phyloP scores from a whole-genome alignment of 1,284 basidiomycete genomes.

The Sanghuangporus sanghuang region DNA sequence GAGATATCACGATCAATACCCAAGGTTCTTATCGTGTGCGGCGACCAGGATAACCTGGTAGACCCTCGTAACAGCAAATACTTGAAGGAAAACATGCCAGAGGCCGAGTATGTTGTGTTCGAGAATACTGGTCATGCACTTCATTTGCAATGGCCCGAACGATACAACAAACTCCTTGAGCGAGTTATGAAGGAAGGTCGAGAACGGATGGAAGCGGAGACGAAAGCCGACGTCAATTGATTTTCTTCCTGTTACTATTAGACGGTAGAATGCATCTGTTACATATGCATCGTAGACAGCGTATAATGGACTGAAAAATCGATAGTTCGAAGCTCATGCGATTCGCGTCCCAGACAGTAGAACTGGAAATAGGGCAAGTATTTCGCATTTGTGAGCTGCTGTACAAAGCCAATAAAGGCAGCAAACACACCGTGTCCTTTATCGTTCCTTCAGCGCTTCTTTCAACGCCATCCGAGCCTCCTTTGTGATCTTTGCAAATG shows the following conservation, averaged over 20 bases:
- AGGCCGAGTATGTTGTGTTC: constrained; percentile 65
- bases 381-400: not conserved
- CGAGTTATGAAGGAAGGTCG: constrained; percentile 49
- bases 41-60: constrained; percentile 71
- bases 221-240: not conserved
- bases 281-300: not conserved
- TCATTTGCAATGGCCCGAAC: constrained; percentile 44
- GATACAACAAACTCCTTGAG: constrained; percentile 58
- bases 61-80: constrained; percentile 49
- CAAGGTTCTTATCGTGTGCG: constrained; percentile 66
- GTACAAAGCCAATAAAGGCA: not conserved
- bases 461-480: constrained; percentile 12
- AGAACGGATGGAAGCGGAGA: not conserved
- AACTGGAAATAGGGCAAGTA: too few relatives aligned
- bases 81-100: constrained; percentile 60
- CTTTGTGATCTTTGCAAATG: constrained; percentile 11
- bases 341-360: too few relatives aligned
- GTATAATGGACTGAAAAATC: not conserved
- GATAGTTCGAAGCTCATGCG: too few relatives aligned
- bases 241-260: not conserved
- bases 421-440: not conserved
- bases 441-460: constrained; percentile 15
- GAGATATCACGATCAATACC: constrained; percentile 53
- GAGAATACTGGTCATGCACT: constrained; percentile 65
- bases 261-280: not conserved